Base-by-base conservation (phyloP, 495 filamentous ascomycete genomes). In the Friedmanniomyces endolithicus region DNA sequence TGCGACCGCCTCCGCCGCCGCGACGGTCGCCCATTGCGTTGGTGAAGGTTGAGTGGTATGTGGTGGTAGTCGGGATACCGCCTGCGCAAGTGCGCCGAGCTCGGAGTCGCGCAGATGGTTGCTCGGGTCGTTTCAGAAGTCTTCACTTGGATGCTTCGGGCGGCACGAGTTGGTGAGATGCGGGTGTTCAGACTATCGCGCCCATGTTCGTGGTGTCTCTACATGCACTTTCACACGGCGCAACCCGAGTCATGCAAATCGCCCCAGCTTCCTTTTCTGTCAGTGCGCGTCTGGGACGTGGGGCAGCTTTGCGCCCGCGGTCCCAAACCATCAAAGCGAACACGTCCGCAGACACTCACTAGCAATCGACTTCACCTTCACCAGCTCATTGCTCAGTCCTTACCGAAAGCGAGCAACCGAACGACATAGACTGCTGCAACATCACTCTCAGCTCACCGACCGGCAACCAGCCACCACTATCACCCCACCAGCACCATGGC, bases 1-100 rank as follows among this genome's bases (percentile, higher is more conserved):
- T 87, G 71, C 87, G 82, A 60, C 78, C 78, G 59, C 83, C 87
- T 61, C 86, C 86, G 53, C 72, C 74, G 62, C 84, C 84, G 57
- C 80, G 82, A 69, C 87, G 81, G 66, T 85, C 81, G 57, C 85
- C 80, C 88, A 95, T 95, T 67, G 62, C 78, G 69, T 6, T 41
- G 58, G 27, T 7, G 41, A 24, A 31, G 35, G 22, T 46, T 11
- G 40, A 22, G 27, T 50, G 31, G 40, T 37, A 16, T 17, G 46
- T 45, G 17, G 47, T 47, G 27, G 37, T n/a, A n/a, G 34, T 17
- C 16, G 31, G 31, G 56, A 17, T 31, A 2, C 25, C 37, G 35
- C 35, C 35, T 43, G 23, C 17, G 50, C n/a, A 2, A 6, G 11
- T 6, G 8, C 14, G 48, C 34, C 7, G 25, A n/a, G n/a, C n/a